Conservation (phyloP, 768 basidiomycete species). For the Russula sp. region DNA sequence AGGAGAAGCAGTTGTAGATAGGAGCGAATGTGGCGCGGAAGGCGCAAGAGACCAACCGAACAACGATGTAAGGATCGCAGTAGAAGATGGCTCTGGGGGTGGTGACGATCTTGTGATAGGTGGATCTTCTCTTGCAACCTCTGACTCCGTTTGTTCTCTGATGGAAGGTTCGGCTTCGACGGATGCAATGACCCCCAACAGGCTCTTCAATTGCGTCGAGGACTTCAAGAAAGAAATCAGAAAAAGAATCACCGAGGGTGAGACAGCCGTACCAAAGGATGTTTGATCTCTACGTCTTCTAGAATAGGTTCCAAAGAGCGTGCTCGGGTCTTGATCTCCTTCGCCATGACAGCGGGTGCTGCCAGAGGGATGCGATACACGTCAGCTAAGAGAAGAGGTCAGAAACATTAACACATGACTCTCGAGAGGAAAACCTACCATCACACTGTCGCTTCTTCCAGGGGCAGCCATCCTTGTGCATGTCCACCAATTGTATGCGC, state of each 20-base stretch:
- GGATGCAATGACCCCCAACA: slow-evolving; percentile 47
- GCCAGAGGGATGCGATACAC: slow-evolving; percentile 59
- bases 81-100: slow-evolving; percentile 37
- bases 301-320: slow-evolving; percentile 51
- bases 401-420: neutral
- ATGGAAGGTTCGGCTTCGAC: slow-evolving; percentile 26
- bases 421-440: slow-evolving; percentile 45
- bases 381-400: slow-evolving; percentile 8
- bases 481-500: slow-evolving; percentile 56
- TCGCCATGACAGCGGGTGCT: slow-evolving; percentile 59
- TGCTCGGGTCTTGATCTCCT: slow-evolving; percentile 58
- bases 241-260: neutral
- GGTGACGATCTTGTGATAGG: neutral
- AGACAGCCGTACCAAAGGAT: slow-evolving; percentile 60
- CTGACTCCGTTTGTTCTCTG: slow-evolving; percentile 34
- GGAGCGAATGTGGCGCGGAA: slow-evolving; percentile 28
- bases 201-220: slow-evolving; percentile 51
- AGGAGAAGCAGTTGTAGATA: slow-evolving; percentile 26
- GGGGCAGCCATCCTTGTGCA: slow-evolving; percentile 80
- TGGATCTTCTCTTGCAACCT: slow-evolving; percentile 16
- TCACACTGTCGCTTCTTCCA: slow-evolving; percentile 83
- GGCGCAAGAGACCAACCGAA: slow-evolving; percentile 50
- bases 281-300: slow-evolving; percentile 56
- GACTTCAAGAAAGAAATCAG: slow-evolving; percentile 44
- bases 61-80: slow-evolving; percentile 43